Percentiles rank a stretch among this genome's conserved stretches.
Evolutionary conservation across 1,139 yeast genomes (phyloP).

Genomic region (Geotrichum reessii): DNA sequence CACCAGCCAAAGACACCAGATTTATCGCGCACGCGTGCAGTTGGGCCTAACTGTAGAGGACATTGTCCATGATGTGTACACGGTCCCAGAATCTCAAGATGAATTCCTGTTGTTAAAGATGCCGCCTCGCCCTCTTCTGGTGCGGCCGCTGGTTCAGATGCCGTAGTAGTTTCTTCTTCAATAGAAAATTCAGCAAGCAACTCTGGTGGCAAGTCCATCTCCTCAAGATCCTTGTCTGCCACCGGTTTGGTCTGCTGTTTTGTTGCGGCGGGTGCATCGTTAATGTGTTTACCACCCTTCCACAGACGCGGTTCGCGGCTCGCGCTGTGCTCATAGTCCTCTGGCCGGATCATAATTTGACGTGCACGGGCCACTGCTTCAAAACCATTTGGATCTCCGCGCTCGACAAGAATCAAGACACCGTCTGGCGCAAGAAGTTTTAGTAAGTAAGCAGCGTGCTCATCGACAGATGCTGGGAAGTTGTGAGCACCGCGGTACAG

Average conservation of each 20-base stretch:
- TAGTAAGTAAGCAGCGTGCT: slow-evolving; percentile 55
- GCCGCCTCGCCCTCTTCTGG: neutral
- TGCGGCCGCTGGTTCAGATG: slow-evolving; percentile 7
- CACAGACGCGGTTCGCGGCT: slow-evolving; percentile 73
- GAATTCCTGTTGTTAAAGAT: slow-evolving; percentile 1
- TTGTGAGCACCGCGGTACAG: slow-evolving; percentile 49
- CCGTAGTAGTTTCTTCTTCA: slow-evolving; percentile 29
- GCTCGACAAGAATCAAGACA: slow-evolving; percentile 67
- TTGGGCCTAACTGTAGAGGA: slow-evolving; percentile 77
- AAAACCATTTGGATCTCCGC: slow-evolving; percentile 87
- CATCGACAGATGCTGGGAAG: slow-evolving; percentile 71
- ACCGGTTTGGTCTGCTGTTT: neutral
- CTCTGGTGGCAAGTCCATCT: slow-evolving; percentile 37
- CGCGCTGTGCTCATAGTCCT: slow-evolving; percentile 48
- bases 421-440: slow-evolving; percentile 70
- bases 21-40: slow-evolving; percentile 55
- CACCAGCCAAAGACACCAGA: slow-evolving; percentile 61
- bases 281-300: slow-evolving; percentile 45
- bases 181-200: slow-evolving; percentile 40
- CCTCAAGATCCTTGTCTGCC: slow-evolving; percentile 42
- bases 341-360: slow-evolving; percentile 82
- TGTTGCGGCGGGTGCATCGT: neutral
- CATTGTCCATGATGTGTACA: slow-evolving; percentile 85
- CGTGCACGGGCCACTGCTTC: slow-evolving; percentile 87
- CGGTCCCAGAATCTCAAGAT: slow-evolving; percentile 61